phyloP scores from a whole-genome alignment of 257 asterid genomes.

The Penstemon newberryi region DNA sequence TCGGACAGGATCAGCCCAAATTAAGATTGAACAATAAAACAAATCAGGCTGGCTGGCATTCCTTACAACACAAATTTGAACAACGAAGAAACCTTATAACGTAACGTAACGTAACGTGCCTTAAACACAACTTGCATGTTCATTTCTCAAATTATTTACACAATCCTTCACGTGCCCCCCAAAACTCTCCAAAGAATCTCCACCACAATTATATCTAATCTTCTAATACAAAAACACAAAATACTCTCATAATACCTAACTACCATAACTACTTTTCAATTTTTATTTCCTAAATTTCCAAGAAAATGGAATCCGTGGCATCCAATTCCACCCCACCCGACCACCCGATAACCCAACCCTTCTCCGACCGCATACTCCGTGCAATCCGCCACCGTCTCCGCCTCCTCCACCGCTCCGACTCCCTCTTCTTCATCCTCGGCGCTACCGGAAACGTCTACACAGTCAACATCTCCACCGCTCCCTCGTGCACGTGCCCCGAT shows the following conservation, averaged over 20 bases:
- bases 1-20: background rate
- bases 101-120: constrained; percentile 40
- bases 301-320: constrained; percentile 56
- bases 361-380: constrained; percentile 69
- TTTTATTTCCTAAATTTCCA: background rate
- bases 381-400: constrained; percentile 83
- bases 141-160: constrained; percentile 27
- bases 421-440: constrained; percentile 75
- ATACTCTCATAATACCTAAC: constrained; percentile 13
- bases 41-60: background rate
- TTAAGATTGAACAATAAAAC: background rate
- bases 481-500: constrained; percentile 88
- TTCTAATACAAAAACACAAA: background rate
- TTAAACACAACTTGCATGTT: constrained; percentile 35
- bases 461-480: constrained; percentile 60
- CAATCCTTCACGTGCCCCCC: constrained; percentile 81
- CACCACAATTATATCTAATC: constrained; percentile 23
- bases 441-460: constrained; percentile 93
- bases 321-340: constrained; percentile 55
- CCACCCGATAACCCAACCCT: constrained; percentile 46
- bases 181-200: constrained; percentile 60
- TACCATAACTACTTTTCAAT: constrained; percentile 18
- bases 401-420: constrained; percentile 83
- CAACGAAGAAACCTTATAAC: background rate
- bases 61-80: no score